A percentile compares a stretch with the other conserved stretches of the same genome.
Evolutionary conservation across 148 eudicot species (phyloP).

Genomic region (Cornus florida): DNA sequence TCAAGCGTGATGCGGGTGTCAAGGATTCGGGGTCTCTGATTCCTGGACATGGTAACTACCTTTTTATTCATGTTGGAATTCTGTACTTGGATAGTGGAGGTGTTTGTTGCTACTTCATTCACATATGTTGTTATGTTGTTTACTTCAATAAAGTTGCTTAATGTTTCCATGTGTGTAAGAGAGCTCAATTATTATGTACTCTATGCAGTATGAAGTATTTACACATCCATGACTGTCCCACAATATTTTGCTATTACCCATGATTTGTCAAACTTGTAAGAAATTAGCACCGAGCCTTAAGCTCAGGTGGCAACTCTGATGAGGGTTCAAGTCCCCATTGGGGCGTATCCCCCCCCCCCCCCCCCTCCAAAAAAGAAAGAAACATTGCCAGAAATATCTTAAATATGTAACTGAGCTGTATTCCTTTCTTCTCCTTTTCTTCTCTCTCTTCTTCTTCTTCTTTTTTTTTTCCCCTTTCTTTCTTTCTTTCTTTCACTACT

Average conservation of each 20-base stretch:
- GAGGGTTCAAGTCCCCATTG: too few relatives aligned
- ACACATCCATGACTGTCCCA: too few relatives aligned
- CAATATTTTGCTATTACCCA: too few relatives aligned
- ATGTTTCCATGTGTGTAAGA: conserved; percentile 4
- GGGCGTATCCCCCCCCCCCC: too few relatives aligned
- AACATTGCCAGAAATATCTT: background rate
- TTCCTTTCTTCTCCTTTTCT: too few relatives aligned
- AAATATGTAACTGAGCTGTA: too few relatives aligned
- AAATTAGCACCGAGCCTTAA: too few relatives aligned
- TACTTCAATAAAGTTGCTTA: background rate
- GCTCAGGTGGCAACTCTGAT: too few relatives aligned
- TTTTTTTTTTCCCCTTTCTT: background rate
- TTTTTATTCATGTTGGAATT: background rate
- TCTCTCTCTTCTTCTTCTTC: too few relatives aligned
- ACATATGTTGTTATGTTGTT: background rate
- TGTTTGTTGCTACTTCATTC: background rate
- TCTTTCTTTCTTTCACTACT: background rate
- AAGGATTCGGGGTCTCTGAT: conserved; percentile 97
- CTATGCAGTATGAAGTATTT: background rate
- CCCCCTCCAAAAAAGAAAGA: too few relatives aligned
- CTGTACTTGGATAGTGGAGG: background rate
- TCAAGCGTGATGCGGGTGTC: conserved; percentile 98
- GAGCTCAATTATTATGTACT: background rate
- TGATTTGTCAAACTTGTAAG: too few relatives aligned
- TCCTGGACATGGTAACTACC: conserved; percentile 91